Conservation (phyloP, 1,139 yeast species). For the Yamadazyma friedrichii region DNA sequence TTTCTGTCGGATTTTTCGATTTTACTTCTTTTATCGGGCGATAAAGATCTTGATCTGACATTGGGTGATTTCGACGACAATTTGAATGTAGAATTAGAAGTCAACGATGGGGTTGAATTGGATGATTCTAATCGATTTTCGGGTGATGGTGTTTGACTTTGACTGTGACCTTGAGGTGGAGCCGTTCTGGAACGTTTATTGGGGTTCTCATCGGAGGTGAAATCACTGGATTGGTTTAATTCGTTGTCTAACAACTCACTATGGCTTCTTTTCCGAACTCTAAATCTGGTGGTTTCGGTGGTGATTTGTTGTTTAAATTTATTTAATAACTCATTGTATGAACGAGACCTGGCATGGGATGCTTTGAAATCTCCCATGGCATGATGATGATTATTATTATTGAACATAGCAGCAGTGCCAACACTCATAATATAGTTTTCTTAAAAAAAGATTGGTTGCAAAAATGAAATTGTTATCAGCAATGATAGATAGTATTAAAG, state of each 20-base stretch:
- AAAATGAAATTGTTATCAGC: background rate
- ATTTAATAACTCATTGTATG: conserved; percentile 30
- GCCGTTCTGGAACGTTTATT: conserved; percentile 50
- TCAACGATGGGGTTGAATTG: background rate
- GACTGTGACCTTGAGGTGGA: conserved; percentile 33
- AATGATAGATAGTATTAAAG: background rate
- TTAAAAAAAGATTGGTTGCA: conserved; percentile 1
- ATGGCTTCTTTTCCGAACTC: conserved; percentile 16
- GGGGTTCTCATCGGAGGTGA: conserved; percentile 1
- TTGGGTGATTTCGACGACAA: conserved; percentile 8
- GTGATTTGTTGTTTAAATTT: conserved; percentile 24
- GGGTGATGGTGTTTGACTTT: conserved; percentile 10
- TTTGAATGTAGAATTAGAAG: conserved; percentile 3
- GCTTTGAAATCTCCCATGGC: conserved; percentile 18
- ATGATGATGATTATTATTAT: conserved; percentile 30
- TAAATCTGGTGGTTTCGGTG: conserved; percentile 14
- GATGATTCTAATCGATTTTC: conserved; percentile 1
- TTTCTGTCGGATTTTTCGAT: conserved; percentile 22
- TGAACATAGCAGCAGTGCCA: conserved; percentile 27
- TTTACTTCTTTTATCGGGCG: conserved; percentile 22
- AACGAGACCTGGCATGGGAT: conserved; percentile 32
- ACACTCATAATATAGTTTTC: conserved; percentile 17
- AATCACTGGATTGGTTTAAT: conserved; percentile 13
- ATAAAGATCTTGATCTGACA: conserved; percentile 32
- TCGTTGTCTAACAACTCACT: conserved; percentile 22